Conservation (phyloP, 441 rosid genomes). For the Mallotus japonicus region DNA sequence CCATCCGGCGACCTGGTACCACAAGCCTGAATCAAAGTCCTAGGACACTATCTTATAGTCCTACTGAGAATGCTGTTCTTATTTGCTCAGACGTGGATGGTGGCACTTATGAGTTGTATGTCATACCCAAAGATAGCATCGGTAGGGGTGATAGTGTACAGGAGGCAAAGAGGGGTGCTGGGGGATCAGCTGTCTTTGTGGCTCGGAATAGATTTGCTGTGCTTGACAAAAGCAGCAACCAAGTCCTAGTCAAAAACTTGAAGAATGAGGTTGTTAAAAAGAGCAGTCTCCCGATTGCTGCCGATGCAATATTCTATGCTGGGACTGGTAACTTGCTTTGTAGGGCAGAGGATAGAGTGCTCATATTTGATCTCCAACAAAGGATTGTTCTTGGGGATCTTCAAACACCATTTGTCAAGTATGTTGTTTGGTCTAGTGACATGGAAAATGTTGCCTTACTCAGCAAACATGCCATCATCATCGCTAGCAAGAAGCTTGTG, state of each 20-base stretch:
- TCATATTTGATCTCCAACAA: constrained; percentile 78
- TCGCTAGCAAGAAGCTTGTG: constrained; percentile 73
- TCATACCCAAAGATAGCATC: constrained; percentile 66
- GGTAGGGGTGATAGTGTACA: constrained; percentile 64
- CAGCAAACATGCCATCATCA: constrained; percentile 76
- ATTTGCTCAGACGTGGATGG: constrained; percentile 86
- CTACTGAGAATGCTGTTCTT: constrained; percentile 77
- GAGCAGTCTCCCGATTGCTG: constrained; percentile 54
- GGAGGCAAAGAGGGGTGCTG: constrained; percentile 78
- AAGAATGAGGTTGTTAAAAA: constrained; percentile 74
- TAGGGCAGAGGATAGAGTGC: constrained; percentile 73
- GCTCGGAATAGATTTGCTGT: constrained; percentile 77
- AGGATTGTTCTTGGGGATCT: constrained; percentile 77
- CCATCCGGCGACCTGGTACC: constrained; percentile 79
- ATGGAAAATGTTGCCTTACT: constrained; percentile 89
- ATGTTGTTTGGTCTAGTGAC: constrained; percentile 79
- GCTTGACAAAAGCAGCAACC: constrained; percentile 72
- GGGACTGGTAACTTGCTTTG: constrained; percentile 82
- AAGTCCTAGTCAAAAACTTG: constrained; percentile 64
- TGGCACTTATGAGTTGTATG: constrained; percentile 81
- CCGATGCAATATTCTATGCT: constrained; percentile 82
- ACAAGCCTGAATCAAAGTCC: constrained; percentile 79
- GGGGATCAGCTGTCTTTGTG: constrained; percentile 77
- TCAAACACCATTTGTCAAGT: constrained; percentile 71
- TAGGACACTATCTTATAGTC: constrained; percentile 80